Conservation (phyloP, 352 stramenopile genomes). For the Pythium vanterpoolii region DNA sequence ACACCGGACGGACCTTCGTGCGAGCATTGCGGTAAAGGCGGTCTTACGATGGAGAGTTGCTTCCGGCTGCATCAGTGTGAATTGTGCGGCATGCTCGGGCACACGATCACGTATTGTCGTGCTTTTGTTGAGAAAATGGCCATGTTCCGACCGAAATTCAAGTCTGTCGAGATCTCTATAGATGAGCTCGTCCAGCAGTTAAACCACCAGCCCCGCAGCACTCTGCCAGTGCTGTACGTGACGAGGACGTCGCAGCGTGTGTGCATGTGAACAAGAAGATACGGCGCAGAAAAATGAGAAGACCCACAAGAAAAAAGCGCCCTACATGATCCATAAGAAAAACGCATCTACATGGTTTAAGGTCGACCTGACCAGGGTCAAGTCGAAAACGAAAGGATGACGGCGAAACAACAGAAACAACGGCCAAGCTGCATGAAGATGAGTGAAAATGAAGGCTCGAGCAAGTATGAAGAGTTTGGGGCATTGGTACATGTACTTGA, state of each 20-base stretch:
- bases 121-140: conserved; percentile 5
- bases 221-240: conserved; percentile 13
- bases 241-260: conserved; percentile 5
- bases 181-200: conserved; percentile 7
- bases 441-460: not conserved
- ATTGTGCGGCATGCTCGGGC: conserved; percentile 5
- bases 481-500: too few relatives aligned
- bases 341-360: too few relatives aligned
- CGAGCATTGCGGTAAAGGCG: not conserved
- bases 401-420: conserved; percentile 1
- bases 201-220: conserved; percentile 20
- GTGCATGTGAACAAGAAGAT: not conserved
- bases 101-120: conserved; percentile 7
- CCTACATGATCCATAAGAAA: not conserved
- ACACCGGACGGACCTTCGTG: too few relatives aligned
- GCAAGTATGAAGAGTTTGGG: too few relatives aligned
- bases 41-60: not conserved
- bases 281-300: conserved; percentile 3
- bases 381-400: conserved; percentile 1
- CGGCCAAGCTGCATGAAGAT: not conserved
- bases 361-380: not conserved
- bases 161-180: not conserved
- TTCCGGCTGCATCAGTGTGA: conserved; percentile 3
- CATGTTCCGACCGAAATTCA: not conserved
- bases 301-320: conserved; percentile 1